phyloP scores from a whole-genome alignment of 1,139 yeast genomes.

The Suhomyces coccinellae region DNA sequence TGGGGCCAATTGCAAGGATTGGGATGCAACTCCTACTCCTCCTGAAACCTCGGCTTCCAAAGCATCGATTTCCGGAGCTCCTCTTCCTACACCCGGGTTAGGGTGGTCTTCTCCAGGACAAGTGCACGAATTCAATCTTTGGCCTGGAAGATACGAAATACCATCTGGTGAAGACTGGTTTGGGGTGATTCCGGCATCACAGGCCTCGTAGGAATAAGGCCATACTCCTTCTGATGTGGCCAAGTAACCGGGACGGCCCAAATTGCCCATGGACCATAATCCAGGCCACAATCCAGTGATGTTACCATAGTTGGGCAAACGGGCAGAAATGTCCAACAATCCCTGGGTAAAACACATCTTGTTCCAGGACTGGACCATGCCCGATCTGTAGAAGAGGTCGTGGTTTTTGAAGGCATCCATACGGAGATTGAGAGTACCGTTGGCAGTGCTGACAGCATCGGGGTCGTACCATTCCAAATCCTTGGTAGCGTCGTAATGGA shows the following conservation, averaged over 20 bases:
- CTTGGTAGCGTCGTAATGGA: conserved; percentile 75
- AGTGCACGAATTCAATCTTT: conserved; percentile 51
- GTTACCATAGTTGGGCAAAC: conserved; percentile 69
- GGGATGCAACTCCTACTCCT: conserved; percentile 27
- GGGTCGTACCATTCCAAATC: conserved; percentile 92
- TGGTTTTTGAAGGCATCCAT: conserved; percentile 77
- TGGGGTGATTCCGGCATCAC: conserved; percentile 90
- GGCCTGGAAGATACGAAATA: conserved; percentile 76
- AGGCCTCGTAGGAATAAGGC: conserved; percentile 81
- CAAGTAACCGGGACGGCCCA: conserved; percentile 80
- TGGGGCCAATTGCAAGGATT: conserved; percentile 31
- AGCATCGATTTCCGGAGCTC: conserved; percentile 35
- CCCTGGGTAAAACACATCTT: conserved; percentile 81
- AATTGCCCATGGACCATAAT: conserved; percentile 83
- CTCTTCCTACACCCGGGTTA: conserved; percentile 29
- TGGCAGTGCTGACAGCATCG: conserved; percentile 68
- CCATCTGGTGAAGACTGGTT: conserved; percentile 85
- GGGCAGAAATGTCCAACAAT: conserved; percentile 63
- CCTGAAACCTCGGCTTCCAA: conserved; percentile 26
- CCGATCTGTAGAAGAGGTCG: conserved; percentile 72
- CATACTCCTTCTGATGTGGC: conserved; percentile 84
- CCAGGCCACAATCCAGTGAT: conserved; percentile 88
- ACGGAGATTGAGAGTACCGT: conserved; percentile 64
- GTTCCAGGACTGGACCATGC: conserved; percentile 87
- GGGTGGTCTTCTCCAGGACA: conserved; percentile 31